A percentile compares a stretch with the other conserved stretches of the same genome.
Evolutionary conservation across 176 grass and related monocot genomes (phyloP).

Genomic region (Zizania latifolia): DNA sequence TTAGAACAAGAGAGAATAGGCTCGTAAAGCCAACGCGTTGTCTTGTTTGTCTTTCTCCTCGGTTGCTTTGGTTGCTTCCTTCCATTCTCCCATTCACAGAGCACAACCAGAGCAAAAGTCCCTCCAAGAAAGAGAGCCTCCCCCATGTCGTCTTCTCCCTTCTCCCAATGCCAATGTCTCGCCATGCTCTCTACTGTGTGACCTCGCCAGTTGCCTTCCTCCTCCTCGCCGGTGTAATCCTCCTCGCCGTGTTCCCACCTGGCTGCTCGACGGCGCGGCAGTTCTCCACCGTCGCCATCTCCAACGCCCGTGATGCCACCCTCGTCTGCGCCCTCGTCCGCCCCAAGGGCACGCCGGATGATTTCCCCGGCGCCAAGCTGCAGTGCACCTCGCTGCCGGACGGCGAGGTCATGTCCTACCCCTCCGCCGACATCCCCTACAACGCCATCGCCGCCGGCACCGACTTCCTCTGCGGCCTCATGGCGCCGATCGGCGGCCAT

Average conservation of each 20-base stretch:
- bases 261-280: conserved; percentile 16
- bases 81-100: not conserved
- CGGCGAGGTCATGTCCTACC: conserved; percentile 25
- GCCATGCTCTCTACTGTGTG: not conserved
- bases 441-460: conserved; percentile 66
- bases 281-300: conserved; percentile 65
- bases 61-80: not conserved
- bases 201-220: not conserved
- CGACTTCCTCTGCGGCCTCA: conserved; percentile 71
- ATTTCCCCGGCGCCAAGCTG: conserved; percentile 27
- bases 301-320: conserved; percentile 23
- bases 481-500: conserved; percentile 14
- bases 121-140: not conserved
- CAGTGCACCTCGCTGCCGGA: conserved; percentile 42
- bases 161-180: conserved; percentile 32
- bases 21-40: not conserved
- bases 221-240: not conserved
- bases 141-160: conserved; percentile 38
- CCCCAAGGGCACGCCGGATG: not conserved
- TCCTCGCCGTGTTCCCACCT: not conserved
- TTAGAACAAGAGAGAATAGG: not conserved
- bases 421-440: conserved; percentile 41
- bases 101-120: not conserved
- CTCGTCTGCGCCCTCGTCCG: conserved; percentile 64
- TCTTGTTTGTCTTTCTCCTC: not conserved